These are phyloP conservation scores for Apiospora pterosperma DNA, from an alignment of 2,329 filamentous ascomycete species.

Conservation along the genomic window DNA sequence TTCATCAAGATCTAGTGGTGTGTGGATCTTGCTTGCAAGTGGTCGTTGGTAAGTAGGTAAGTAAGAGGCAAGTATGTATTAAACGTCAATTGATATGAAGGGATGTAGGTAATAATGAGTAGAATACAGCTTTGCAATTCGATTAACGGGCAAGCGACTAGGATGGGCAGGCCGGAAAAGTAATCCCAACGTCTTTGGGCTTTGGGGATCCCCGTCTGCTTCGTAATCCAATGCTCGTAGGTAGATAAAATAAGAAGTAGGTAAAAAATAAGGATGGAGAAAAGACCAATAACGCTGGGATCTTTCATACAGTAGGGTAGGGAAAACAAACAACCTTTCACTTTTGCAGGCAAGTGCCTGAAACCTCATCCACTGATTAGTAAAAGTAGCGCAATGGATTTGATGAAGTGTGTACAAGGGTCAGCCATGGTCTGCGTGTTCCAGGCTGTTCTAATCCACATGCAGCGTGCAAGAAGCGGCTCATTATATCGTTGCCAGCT, in stretches of 20 bases:
- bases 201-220: background rate
- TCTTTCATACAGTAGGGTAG: background rate
- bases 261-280: background rate
- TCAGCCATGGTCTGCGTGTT: background rate
- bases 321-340: background rate
- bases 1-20: background rate
- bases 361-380: background rate
- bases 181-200: background rate
- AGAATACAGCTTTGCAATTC: background rate
- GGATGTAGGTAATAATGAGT: background rate
- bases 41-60: background rate
- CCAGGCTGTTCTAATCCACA: slow-evolving; percentile 1
- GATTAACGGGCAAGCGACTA: background rate
- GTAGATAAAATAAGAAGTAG: background rate
- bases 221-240: background rate
- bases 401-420: background rate
- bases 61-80: slow-evolving; percentile 5
- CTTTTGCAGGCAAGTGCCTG: slow-evolving; percentile 1
- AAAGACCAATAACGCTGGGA: background rate
- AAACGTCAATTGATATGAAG: background rate
- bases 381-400: background rate
- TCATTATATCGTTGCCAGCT: background rate
- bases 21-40: slow-evolving; percentile 8
- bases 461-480: background rate
- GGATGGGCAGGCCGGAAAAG: background rate